A percentile compares a stretch with the other conserved stretches of the same genome.
phyloP scores from a whole-genome alignment of 805 yeast species.

The Cyberlindnera xylosilytica region DNA sequence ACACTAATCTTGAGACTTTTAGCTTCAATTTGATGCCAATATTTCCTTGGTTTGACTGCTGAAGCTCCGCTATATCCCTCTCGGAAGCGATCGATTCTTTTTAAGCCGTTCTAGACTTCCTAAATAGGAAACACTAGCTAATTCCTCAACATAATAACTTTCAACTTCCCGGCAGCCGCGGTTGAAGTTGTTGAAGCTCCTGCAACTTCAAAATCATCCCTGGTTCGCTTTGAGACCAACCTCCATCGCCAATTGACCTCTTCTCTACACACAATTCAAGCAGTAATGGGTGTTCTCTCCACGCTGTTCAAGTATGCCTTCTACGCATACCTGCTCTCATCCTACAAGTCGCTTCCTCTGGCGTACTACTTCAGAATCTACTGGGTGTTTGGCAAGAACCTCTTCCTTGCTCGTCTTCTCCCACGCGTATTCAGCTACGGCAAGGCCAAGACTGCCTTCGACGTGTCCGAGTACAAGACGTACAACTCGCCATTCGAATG shows the following conservation, averaged over 20 bases:
- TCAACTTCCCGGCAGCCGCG: not conserved
- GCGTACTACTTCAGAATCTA: constrained; percentile 67
- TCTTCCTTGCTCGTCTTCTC: constrained; percentile 36
- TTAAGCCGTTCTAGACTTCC: not conserved
- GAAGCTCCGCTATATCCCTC: too few relatives aligned
- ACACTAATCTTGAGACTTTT: too few relatives aligned
- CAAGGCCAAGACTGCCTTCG: constrained; percentile 34
- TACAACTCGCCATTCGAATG: constrained; percentile 76
- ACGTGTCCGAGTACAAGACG: constrained; percentile 41
- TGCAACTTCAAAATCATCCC: too few relatives aligned
- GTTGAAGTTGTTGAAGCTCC: too few relatives aligned
- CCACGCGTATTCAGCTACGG: constrained; percentile 8
- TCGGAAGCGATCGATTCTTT: too few relatives aligned
- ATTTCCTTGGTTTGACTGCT: too few relatives aligned
- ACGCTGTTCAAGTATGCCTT: constrained; percentile 7
- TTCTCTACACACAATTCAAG: too few relatives aligned
- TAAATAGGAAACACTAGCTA: not conserved
- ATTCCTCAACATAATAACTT: not conserved
- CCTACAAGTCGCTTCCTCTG: constrained; percentile 65
- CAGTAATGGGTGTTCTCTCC: not conserved
- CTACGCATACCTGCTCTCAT: constrained; percentile 31
- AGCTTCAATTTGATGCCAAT: too few relatives aligned
- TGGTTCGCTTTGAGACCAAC: too few relatives aligned
- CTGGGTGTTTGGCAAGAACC: constrained; percentile 37
- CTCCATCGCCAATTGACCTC: too few relatives aligned